These are phyloP conservation scores for Plasmodium fragile DNA, from an alignment of 169 alveolate species.

Conservation along the genomic window DNA sequence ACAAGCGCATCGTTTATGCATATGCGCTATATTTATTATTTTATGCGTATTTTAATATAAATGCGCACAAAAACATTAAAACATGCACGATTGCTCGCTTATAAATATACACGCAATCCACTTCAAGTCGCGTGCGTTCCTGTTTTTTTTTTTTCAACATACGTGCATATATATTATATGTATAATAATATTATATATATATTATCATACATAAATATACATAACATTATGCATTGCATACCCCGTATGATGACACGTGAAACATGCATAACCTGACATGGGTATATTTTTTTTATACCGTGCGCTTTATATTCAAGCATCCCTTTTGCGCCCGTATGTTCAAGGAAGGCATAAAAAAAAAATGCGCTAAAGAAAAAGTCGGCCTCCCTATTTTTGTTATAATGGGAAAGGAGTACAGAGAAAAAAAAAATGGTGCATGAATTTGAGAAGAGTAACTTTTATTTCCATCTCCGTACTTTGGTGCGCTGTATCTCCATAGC, in stretches of 20 bases:
- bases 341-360: not conserved
- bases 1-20: not conserved
- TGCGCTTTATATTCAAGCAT: not conserved
- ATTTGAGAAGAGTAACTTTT: not conserved
- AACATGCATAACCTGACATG: not conserved
- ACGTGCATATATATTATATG: not conserved
- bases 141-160: not conserved
- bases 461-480: not conserved
- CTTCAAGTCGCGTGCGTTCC: not conserved
- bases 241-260: not conserved
- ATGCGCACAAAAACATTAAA: not conserved
- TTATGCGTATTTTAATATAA: too few relatives aligned
- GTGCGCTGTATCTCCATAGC: not conserved
- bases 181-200: not conserved
- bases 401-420: not conserved
- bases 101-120: too few relatives aligned
- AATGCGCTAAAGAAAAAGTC: not conserved
- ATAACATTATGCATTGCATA: not conserved
- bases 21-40: not conserved
- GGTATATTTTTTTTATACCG: not conserved
- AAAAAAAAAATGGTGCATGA: not conserved
- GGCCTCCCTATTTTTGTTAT: not conserved
- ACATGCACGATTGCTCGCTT: not conserved
- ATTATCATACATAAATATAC: not conserved
- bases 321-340: not conserved